Percentiles rank a stretch among this genome's conserved stretches.
These are phyloP conservation scores for Cercospora sp. DNA, from an alignment of 2,329 filamentous ascomycete genomes.

Conservation along the genomic window DNA sequence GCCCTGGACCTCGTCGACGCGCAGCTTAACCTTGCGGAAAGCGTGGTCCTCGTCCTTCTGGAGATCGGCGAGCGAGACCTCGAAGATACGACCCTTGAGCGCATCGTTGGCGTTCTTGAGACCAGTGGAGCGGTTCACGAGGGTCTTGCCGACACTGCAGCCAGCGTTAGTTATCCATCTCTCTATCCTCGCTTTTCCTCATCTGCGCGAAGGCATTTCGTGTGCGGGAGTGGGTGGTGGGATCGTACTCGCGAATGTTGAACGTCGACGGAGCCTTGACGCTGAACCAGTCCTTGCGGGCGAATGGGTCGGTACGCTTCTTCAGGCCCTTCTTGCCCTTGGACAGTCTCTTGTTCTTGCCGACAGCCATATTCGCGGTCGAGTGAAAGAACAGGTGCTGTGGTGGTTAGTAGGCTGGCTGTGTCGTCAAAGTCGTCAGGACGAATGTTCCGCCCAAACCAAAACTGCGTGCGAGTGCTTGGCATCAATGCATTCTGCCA, in stretches of 20 bases:
- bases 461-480: conserved; percentile 7
- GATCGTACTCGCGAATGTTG: conserved; percentile 89
- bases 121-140: conserved; percentile 99
- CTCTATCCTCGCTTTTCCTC: conserved; percentile 5
- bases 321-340: conserved; percentile 99
- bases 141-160: conserved; percentile 94
- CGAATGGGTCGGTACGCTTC: conserved; percentile 99
- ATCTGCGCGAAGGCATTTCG: conserved; percentile 9
- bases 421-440: conserved; percentile 7
- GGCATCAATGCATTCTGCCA: not conserved
- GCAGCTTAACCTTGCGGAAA: conserved; percentile 99
- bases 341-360: conserved; percentile 99
- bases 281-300: conserved; percentile 97
- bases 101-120: conserved; percentile 99
- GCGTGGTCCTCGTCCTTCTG: conserved; percentile 99
- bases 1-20: conserved; percentile 98
- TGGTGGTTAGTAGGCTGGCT: conserved; percentile 23
- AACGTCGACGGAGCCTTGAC: conserved; percentile 98
- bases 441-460: not conserved
- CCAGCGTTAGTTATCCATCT: conserved; percentile 38
- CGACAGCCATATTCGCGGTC: conserved; percentile 65
- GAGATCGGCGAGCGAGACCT: conserved; percentile 97
- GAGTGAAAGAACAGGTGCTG: conserved; percentile 28
- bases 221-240: conserved; percentile 18
- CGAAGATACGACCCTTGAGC: conserved; percentile 97